These are phyloP conservation scores for Funneliformis caledonium DNA, from an alignment of 371 early-diverging fungal genomes.

Conservation along the genomic window DNA sequence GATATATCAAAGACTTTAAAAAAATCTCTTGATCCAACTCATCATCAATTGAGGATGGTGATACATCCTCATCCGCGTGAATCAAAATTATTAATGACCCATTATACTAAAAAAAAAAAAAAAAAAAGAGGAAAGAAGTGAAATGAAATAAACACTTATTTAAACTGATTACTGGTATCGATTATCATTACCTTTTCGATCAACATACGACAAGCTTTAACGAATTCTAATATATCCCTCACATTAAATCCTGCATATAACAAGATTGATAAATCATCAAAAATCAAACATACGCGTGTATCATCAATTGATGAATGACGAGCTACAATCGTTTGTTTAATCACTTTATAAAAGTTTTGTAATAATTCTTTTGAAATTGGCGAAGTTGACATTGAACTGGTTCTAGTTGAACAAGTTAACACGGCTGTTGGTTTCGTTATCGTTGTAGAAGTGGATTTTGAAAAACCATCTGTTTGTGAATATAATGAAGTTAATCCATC, in stretches of 20 bases:
- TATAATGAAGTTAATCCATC: conserved; percentile 64
- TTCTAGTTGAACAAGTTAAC: conserved; percentile 40
- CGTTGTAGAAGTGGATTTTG: conserved; percentile 53
- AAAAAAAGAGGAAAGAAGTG: background rate
- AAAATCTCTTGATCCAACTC: conserved; percentile 56
- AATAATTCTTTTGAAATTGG: conserved; percentile 35
- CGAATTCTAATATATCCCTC: conserved; percentile 52
- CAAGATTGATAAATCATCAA: conserved; percentile 69
- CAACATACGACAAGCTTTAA: conserved; percentile 53
- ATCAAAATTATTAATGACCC: conserved; percentile 63
- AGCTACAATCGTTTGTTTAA: conserved; percentile 19
- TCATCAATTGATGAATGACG: background rate
- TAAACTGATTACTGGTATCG: background rate
- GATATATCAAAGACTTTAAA: conserved; percentile 54
- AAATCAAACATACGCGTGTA: conserved; percentile 55
- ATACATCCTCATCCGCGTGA: conserved; percentile 61
- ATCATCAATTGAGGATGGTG: background rate
- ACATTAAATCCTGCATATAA: conserved; percentile 58
- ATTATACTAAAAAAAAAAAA: conserved; percentile 43
- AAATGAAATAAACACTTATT: background rate
- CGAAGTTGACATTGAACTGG: conserved; percentile 31
- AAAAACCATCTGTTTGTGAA: conserved; percentile 50
- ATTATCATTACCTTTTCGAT: conserved; percentile 46
- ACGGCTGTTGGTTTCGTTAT: conserved; percentile 48
- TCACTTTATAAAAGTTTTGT: conserved; percentile 35